Conservation (phyloP, 495 filamentous ascomycete genomes). For the Halenospora varia region DNA sequence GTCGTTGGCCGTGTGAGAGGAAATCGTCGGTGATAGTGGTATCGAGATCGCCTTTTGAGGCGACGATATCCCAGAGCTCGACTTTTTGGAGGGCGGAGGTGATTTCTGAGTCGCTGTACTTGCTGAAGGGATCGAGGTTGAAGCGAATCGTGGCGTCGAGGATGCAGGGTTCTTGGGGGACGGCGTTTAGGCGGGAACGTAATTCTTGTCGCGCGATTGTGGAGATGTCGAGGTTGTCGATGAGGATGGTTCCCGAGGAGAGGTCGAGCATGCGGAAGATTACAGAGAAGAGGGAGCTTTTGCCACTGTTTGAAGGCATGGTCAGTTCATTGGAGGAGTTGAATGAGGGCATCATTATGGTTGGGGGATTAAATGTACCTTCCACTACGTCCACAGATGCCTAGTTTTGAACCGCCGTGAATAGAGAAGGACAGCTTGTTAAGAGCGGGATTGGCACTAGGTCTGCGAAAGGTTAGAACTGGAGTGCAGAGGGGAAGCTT, state of each 20-base stretch:
- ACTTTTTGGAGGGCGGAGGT: conserved; percentile 22
- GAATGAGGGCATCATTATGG: neutral
- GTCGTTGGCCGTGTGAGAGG: conserved; percentile 58
- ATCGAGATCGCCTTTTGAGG: conserved; percentile 33
- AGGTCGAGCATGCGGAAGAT: conserved; percentile 34
- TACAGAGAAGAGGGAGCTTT: conserved; percentile 30
- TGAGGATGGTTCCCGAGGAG: conserved; percentile 25
- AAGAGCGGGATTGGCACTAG: conserved; percentile 1
- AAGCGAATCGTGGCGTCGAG: no score
- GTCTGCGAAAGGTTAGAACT: conserved; percentile 23
- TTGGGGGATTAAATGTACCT: neutral
- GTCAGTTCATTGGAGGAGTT: no score
- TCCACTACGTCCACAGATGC: conserved; percentile 32
- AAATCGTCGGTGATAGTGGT: conserved; percentile 44
- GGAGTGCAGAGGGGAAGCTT: conserved; percentile 20
- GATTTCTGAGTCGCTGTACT: no score
- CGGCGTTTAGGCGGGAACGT: no score
- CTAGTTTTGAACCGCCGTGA: conserved; percentile 57
- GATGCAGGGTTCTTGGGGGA: no score
- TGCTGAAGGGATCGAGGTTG: no score
- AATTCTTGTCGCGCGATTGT: conserved; percentile 22
- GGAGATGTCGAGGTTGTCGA: conserved; percentile 33
- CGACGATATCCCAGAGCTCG: neutral
- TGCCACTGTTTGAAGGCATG: conserved; percentile 32
- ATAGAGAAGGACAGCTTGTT: conserved; percentile 78